Conservation (phyloP, 345 rosid genomes). For the Corchorus olitorius region DNA sequence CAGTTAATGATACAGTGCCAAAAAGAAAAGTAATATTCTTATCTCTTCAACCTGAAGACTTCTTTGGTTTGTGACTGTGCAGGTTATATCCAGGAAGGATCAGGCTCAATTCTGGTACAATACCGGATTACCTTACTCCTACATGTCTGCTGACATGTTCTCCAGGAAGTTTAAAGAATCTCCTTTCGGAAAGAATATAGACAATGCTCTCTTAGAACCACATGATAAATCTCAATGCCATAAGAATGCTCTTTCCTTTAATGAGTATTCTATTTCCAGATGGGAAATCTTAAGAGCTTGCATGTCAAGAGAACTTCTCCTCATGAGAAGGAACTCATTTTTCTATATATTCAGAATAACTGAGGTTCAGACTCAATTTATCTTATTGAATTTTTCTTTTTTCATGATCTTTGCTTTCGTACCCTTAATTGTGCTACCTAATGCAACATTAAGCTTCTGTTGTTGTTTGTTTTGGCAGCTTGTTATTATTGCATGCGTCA, state of each 20-base stretch:
- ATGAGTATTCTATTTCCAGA: slow-evolving; percentile 43
- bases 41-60: not conserved
- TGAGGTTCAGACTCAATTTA: slow-evolving; percentile 39
- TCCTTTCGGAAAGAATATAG: slow-evolving; percentile 35
- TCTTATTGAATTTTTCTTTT: not conserved
- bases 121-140: slow-evolving; percentile 34
- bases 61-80: not conserved
- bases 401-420: not conserved
- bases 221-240: slow-evolving; percentile 41
- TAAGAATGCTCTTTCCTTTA: slow-evolving; percentile 43
- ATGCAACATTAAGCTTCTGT: not conserved
- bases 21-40: too few relatives aligned
- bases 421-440: not conserved
- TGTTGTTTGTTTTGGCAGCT: slow-evolving; percentile 38
- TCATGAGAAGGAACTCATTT: slow-evolving; percentile 64
- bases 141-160: slow-evolving; percentile 44
- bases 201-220: slow-evolving; percentile 37
- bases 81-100: slow-evolving; percentile 71
- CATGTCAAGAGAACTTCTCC: slow-evolving; percentile 57
- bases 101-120: slow-evolving; percentile 59
- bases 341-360: slow-evolving; percentile 49
- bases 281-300: slow-evolving; percentile 66
- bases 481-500: slow-evolving; percentile 42
- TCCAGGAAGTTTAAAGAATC: slow-evolving; percentile 40
- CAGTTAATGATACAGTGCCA: not conserved